Evolutionary conservation across 176 grass and related monocot species (phyloP).

Genomic region (Oryza meridionalis): DNA sequence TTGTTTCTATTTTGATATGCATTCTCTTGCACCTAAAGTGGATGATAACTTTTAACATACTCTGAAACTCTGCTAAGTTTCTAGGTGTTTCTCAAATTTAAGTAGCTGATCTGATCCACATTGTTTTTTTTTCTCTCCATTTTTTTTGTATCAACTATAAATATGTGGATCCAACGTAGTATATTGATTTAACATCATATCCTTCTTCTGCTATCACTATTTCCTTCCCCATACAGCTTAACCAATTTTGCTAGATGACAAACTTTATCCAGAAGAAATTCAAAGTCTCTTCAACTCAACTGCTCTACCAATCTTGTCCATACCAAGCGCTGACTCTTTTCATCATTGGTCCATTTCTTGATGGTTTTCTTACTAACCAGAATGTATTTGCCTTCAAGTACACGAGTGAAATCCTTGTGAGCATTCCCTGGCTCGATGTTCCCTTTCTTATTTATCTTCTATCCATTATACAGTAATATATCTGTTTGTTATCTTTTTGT

Average conservation of each 20-base stretch:
- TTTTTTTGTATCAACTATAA: neutral
- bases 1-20: no score
- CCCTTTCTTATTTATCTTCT: neutral
- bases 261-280: conserved; percentile 78
- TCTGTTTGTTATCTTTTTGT: conserved; percentile 30
- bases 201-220: neutral
- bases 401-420: conserved; percentile 59
- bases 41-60: no score
- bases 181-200: neutral
- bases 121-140: neutral
- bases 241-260: conserved; percentile 64
- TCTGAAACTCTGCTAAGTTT: no score
- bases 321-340: conserved; percentile 70
- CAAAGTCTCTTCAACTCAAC: conserved; percentile 71
- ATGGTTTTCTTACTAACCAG: conserved; percentile 61
- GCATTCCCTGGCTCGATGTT: neutral
- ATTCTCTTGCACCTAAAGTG: no score
- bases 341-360: conserved; percentile 60
- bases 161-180: neutral
- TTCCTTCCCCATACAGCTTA: conserved; percentile 32
- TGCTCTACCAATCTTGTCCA: conserved; percentile 68
- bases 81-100: neutral
- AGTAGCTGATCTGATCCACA: neutral
- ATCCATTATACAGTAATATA: neutral
- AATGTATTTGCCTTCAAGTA: conserved; percentile 73